Evolutionary conservation across 2,329 filamentous ascomycete genomes (phyloP), one percentile per base, ranked within the genome.

Genomic region (Colletotrichum ledebouriae): DNA sequence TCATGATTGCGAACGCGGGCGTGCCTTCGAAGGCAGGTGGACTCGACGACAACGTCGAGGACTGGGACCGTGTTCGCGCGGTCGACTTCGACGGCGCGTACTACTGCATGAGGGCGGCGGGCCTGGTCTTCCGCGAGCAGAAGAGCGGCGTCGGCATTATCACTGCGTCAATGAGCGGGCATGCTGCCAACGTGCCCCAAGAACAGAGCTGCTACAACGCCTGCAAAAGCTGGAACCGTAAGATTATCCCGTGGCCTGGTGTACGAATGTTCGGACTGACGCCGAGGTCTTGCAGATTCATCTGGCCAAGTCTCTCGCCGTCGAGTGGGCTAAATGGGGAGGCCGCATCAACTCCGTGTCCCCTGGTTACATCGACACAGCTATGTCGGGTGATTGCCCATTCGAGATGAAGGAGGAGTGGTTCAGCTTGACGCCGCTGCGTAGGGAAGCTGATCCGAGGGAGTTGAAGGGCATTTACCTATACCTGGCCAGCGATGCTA

Each of bases 151-250:
- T 78, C 22, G 76, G 73, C 29, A 77, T 79, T 59, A 74, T 77
- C 60, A 78, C 77, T 2, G 75, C 77, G 17, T 77, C 74, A 12
- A 78, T 78, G 75, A 78, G 75, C 53, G 77, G 71, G n/a, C 76
- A 73, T 63, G 75, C 73, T 41, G 76, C 71, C 63, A 77, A 76
- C 49, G 69, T 73, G 71, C 74, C 92, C 4, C 92, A 94, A 81
- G 90, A 93, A 82, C 92, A 94, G 82, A 89, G 85, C 50, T 92
- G 90, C 80, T 94, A 94, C 87, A 94, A 94, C 76, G 91, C 91
- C 25, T 92, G 90, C 80, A 94, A 94, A 94, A 86, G 91, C 92
- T 13, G 92, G 89, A 34, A 59, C 62, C 9, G 62, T 64, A 15
- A 73, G 91, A 93, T 52, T n/a, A 13, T 25, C 13, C n/a, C 10